Evolutionary conservation across 768 basidiomycete species (phyloP), one percentile per base, ranked within the genome.

Genomic region (Aureoboletus auriporus): DNA sequence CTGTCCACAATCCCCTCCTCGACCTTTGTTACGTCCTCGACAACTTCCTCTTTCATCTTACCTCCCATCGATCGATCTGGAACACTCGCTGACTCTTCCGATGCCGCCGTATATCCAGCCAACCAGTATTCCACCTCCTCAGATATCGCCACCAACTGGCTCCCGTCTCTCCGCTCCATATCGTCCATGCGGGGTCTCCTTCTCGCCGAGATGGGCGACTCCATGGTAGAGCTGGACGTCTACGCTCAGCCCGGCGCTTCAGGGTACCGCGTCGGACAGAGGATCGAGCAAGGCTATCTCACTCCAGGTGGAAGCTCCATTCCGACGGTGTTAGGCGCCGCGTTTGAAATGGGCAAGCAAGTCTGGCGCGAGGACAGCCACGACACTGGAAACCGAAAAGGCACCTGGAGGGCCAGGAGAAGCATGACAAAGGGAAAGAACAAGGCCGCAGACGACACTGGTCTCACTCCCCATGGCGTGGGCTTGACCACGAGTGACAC

Each of bases 401-500:
- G 52, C 1, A 57, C 56, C 30, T 59, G 54, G 62, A 52, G 47
- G 33, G 37, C 42, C 16, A 50, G 50, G 44, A 50, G 29, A 44
- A 46, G 45, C 39, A 35, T 50, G n/a, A 7, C 17, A 4, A 56
- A 46, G 26, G 49, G 35, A 14, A 54, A 43, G 42, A 29, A 36
- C 17, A 56, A 35, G 11, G n/a, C 27, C 6, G 42, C 35, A 11
- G 61, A 47, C 42, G 46, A 53, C 37, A 3, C 36, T 8, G 16
- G 11, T 43, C 35, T 47, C 46, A 31, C 48, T 8, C 42, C 44
- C 35, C 52, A 52, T 6, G 51, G 52, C 48, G 55, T 56, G 16
- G 52, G 70, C 75, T 31, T 70, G 61, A 46, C 72, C 72, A 42
- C 75, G 71, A 66, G 64, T 40, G 77, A 76, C 20, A 85, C 82